Conservation (phyloP, 179 eudicot genomes). For the Spinacia oleracea region DNA sequence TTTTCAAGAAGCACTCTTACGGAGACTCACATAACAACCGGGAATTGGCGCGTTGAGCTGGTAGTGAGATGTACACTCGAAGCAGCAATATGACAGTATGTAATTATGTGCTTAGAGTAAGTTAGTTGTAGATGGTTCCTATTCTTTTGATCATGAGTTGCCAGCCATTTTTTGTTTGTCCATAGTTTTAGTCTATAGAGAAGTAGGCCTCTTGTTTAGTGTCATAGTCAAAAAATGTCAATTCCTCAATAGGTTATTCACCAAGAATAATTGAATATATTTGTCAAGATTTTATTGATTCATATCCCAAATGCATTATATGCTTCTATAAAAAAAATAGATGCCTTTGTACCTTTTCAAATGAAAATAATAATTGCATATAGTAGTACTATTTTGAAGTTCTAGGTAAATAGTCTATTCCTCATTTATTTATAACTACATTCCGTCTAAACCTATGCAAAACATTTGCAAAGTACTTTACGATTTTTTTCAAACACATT, state of each 20-base stretch:
- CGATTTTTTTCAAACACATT: too few species aligned
- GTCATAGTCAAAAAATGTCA: background rate
- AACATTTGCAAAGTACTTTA: too few species aligned
- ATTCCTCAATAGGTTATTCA: background rate
- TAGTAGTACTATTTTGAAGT: too few species aligned
- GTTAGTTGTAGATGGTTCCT: conserved; percentile 2
- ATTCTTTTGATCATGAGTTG: too few species aligned
- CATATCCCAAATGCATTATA: background rate
- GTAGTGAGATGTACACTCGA: too few species aligned
- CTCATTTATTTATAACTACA: too few species aligned
- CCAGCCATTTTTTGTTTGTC: conserved; percentile 11
- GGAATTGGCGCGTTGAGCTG: background rate
- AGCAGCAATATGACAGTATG: background rate
- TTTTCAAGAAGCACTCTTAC: background rate
- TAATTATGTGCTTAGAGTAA: too few species aligned
- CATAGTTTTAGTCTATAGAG: conserved; percentile 5
- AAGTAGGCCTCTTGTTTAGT: background rate
- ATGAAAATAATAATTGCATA: too few species aligned
- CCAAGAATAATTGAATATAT: background rate
- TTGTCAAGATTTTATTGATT: background rate
- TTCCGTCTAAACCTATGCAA: too few species aligned
- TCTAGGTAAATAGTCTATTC: too few species aligned
- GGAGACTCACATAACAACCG: background rate
- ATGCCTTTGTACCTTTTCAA: too few species aligned
- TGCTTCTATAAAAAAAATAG: too few species aligned